A percentile compares a stretch with the other conserved stretches of the same genome.
These are phyloP conservation scores for Apiospora arundinis DNA, from an alignment of 2,329 filamentous ascomycete genomes.

Conservation along the genomic window DNA sequence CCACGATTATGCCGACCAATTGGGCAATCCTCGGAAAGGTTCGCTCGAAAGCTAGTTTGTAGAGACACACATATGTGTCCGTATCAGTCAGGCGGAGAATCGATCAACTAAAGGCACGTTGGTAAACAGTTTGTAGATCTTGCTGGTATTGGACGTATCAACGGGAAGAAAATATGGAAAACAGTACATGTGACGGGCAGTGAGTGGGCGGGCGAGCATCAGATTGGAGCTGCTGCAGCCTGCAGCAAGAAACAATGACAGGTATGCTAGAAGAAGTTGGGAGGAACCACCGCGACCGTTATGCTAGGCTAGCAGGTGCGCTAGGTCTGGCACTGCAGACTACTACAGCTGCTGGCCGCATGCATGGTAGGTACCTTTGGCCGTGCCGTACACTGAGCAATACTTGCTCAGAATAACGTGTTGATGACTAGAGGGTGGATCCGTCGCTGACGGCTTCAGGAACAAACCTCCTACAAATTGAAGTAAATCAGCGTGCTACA, in stretches of 20 bases:
- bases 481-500: background rate
- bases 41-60: background rate
- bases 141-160: background rate
- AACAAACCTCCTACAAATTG: constrained; percentile 1
- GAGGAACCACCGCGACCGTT: constrained; percentile 17
- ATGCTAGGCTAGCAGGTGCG: constrained; percentile 11
- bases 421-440: constrained; percentile 8
- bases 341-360: background rate
- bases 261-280: constrained; percentile 16
- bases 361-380: background rate
- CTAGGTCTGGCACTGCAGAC: background rate
- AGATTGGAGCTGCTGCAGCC: background rate
- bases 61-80: background rate
- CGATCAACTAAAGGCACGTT: background rate
- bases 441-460: background rate
- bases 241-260: constrained; percentile 2
- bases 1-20: constrained; percentile 13
- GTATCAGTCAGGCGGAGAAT: background rate
- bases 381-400: background rate
- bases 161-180: background rate
- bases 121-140: constrained; percentile 5
- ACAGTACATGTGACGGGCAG: constrained; percentile 3
- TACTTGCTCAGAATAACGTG: background rate
- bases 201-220: background rate
- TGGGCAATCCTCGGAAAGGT: constrained; percentile 6